Base-by-base conservation (phyloP, 768 basidiomycete species). In the Kondoa subrosea region DNA sequence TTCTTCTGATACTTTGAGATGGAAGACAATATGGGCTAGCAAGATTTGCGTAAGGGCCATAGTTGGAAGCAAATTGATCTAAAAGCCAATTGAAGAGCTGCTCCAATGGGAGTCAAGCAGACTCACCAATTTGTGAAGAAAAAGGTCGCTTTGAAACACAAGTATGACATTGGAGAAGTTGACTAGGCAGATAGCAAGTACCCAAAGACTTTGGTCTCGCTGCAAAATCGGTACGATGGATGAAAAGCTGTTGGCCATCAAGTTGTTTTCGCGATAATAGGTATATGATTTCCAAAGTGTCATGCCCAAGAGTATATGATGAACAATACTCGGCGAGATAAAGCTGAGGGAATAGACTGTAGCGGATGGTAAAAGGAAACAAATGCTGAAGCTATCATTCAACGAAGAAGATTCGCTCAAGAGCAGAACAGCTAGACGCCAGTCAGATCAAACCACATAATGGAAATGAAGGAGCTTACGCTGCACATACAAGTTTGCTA, bases 11-110 rank as follows among this genome's bases (percentile, higher is more conserved):
- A 25, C 29, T 33, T 63, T 63, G 61, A 32, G 26, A 16, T 63
- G 27, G 29, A 63, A 63, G 61, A 63, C 61, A 32, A 63, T 63
- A 32, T 32, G 61, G 8, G 27, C 40, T 50, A 50, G 40, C 40
- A 50, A 50, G 8, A 50, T 50, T 50, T 8, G 40, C 40, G 40
- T n/a, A n/a, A n/a, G n/a, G n/a, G n/a, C n/a, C n/a, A n/a, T n/a
- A n/a, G n/a, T n/a, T n/a, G n/a, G n/a, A 21, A 50, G 12, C 40
- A 50, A 8, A 21, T 50, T 50, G 40, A 50, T 50, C 40, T 50
- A 21, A 50, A 21, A 50, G 21, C 40, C 21, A 8, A 21, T 8
- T 50, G 12, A 50, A 8, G 21, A 8, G 21, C 40, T 50, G 40
- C 8, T 50, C 40, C 8, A 50, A 8, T 8, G 40, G 40, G 8